Evolutionary conservation across 768 basidiomycete species (phyloP).

Genomic region (Amanita rubescens): DNA sequence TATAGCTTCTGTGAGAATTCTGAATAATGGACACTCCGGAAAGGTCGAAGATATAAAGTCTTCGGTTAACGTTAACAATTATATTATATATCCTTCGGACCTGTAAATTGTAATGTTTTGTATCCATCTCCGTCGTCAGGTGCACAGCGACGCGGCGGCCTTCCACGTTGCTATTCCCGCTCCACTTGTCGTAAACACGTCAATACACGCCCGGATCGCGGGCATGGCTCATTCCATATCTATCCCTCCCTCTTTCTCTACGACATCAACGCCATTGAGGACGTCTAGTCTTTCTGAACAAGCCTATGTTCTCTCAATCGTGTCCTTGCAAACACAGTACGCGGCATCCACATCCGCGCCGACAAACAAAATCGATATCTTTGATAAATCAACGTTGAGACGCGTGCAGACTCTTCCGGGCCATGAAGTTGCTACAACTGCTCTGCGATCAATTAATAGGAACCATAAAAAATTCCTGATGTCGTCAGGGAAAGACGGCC

Average conservation of each 20-base stretch:
- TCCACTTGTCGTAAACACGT: neutral
- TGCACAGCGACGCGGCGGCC: no score
- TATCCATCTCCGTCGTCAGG: no score
- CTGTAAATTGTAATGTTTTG: no score
- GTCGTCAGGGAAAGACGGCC: slow-evolving; percentile 66
- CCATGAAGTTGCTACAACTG: slow-evolving; percentile 51
- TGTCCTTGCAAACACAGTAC: slow-evolving; percentile 37
- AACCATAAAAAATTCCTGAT: slow-evolving; percentile 39
- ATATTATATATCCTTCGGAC: no score
- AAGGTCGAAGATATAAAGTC: neutral
- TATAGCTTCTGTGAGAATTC: neutral
- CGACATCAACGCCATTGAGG: neutral
- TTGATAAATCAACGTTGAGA: slow-evolving; percentile 51
- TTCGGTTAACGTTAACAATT: no score
- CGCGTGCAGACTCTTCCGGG: slow-evolving; percentile 42
- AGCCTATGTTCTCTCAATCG: slow-evolving; percentile 57
- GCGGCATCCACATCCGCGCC: slow-evolving; percentile 59
- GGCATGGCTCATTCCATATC: neutral
- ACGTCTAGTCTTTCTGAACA: slow-evolving; percentile 21
- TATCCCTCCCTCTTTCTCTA: neutral
- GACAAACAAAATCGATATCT: slow-evolving; percentile 59
- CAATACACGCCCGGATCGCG: neutral
- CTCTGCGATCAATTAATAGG: slow-evolving; percentile 36
- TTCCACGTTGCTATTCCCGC: no score
- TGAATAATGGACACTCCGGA: neutral